Conservation (phyloP, 2,329 filamentous ascomycete genomes). For the Elsinoe australis region DNA sequence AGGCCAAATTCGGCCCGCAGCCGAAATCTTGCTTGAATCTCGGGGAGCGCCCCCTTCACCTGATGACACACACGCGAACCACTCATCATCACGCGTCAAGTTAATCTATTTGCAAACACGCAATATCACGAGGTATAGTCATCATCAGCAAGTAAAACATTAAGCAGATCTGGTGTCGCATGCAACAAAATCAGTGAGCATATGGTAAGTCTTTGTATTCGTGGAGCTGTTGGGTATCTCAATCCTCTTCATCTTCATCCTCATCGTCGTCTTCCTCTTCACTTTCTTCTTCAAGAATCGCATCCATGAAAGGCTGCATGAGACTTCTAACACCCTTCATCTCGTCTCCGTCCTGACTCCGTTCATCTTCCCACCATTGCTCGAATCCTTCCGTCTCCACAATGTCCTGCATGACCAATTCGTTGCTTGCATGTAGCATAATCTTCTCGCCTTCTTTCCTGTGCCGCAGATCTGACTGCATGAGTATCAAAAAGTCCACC, state of each 20-base stretch:
- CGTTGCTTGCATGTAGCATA: conserved; percentile 71
- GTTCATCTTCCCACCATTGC: conserved; percentile 76
- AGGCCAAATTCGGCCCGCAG: conserved; percentile 1
- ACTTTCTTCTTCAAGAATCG: conserved; percentile 68
- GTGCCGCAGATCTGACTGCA: conserved; percentile 71
- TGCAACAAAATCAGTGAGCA: no score
- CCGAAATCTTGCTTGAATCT: conserved; percentile 6
- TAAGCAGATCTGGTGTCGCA: no score
- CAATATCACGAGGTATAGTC: no score
- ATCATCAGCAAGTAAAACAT: no score
- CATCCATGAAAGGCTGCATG: conserved; percentile 69
- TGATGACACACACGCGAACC: conserved; percentile 11
- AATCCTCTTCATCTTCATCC: conserved; percentile 37
- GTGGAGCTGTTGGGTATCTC: conserved; percentile 17
- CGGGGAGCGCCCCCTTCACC: not conserved
- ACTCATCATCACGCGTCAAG: conserved; percentile 5
- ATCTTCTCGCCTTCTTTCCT: conserved; percentile 58
- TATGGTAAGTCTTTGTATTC: not conserved
- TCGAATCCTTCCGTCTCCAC: conserved; percentile 83
- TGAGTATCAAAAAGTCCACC: conserved; percentile 70
- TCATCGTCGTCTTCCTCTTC: conserved; percentile 59
- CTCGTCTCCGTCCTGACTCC: conserved; percentile 58
- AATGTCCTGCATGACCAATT: conserved; percentile 75
- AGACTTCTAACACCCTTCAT: conserved; percentile 65
- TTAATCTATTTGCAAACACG: not conserved